phyloP scores from a whole-genome alignment of 2,329 filamentous ascomycete genomes.

The Thermothelomyces thermophilus region DNA sequence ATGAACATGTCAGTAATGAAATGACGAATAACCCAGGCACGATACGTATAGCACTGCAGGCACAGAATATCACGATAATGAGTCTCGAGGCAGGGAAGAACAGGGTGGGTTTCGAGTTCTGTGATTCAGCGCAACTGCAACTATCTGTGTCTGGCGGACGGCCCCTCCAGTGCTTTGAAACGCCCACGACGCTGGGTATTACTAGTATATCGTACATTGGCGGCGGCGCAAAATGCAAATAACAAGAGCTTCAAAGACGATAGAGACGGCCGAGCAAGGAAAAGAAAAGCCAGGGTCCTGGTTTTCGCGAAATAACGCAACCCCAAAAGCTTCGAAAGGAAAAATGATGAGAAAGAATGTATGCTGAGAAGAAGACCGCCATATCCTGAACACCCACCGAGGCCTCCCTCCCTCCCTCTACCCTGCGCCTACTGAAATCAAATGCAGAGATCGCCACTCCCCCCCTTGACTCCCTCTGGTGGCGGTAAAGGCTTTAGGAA shows the following conservation, averaged over 20 bases:
- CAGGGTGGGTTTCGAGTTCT: background rate
- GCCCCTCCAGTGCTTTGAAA: background rate
- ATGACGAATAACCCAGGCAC: background rate
- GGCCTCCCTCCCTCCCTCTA: background rate
- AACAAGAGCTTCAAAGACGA: background rate
- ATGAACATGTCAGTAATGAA: too few species aligned
- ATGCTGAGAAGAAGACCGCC: constrained; percentile 7
- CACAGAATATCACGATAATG: background rate
- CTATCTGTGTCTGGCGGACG: background rate
- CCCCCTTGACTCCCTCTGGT: background rate
- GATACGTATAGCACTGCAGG: background rate
- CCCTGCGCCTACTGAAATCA: constrained; percentile 1
- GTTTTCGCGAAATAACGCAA: background rate
- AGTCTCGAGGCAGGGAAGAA: too few species aligned
- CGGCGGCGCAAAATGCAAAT: background rate
- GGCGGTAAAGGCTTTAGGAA: background rate
- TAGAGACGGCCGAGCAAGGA: constrained; percentile 3
- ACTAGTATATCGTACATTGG: constrained; percentile 6
- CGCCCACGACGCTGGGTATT: background rate
- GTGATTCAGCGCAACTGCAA: background rate
- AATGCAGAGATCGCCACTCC: background rate
- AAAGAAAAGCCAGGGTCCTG: background rate
- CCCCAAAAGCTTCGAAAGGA: background rate
- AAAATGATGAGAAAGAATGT: constrained; percentile 1
- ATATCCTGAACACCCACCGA: constrained; percentile 20